A percentile compares a stretch with the other conserved stretches of the same genome.
Evolutionary conservation across 2,329 filamentous ascomycete species (phyloP).

Genomic region (Emericellopsis cladophorae): DNA sequence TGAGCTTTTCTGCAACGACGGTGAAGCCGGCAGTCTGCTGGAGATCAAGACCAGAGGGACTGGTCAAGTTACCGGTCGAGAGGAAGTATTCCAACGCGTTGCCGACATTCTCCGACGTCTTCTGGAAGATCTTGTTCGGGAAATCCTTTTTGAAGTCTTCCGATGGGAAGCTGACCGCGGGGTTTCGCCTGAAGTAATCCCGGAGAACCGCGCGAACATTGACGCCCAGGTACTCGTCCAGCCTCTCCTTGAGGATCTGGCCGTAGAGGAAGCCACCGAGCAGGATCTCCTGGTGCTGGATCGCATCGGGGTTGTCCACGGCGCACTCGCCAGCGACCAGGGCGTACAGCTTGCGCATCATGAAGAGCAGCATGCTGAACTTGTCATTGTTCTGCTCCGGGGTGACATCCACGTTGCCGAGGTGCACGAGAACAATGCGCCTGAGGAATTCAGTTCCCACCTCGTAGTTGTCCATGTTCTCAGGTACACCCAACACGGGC

Average conservation of each 20-base stretch:
- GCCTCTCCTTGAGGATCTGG: slow-evolving; percentile 86
- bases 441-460: slow-evolving; percentile 85
- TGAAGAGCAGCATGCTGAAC: slow-evolving; percentile 86
- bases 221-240: slow-evolving; percentile 72
- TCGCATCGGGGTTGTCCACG: slow-evolving; percentile 90
- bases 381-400: slow-evolving; percentile 81
- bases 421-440: slow-evolving; percentile 80
- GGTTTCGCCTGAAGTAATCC: slow-evolving; percentile 42
- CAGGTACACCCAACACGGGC: slow-evolving; percentile 70
- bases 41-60: slow-evolving; percentile 81
- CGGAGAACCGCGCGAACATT: slow-evolving; percentile 38
- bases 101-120: slow-evolving; percentile 80
- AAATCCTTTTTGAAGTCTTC: slow-evolving; percentile 72
- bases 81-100: slow-evolving; percentile 87
- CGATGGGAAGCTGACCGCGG: slow-evolving; percentile 62
- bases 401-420: slow-evolving; percentile 76
- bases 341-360: slow-evolving; percentile 91
- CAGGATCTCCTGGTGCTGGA: slow-evolving; percentile 91
- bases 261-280: slow-evolving; percentile 89
- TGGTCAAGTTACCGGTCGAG: slow-evolving; percentile 87
- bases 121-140: slow-evolving; percentile 60
- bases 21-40: slow-evolving; percentile 93
- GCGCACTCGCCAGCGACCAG: slow-evolving; percentile 86
- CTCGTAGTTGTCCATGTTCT: slow-evolving; percentile 76
- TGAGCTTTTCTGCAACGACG: slow-evolving; percentile 96